These are phyloP conservation scores for Parietichytrium sp. DNA, from an alignment of 108 stramenopile genomes.

Conservation along the genomic window DNA sequence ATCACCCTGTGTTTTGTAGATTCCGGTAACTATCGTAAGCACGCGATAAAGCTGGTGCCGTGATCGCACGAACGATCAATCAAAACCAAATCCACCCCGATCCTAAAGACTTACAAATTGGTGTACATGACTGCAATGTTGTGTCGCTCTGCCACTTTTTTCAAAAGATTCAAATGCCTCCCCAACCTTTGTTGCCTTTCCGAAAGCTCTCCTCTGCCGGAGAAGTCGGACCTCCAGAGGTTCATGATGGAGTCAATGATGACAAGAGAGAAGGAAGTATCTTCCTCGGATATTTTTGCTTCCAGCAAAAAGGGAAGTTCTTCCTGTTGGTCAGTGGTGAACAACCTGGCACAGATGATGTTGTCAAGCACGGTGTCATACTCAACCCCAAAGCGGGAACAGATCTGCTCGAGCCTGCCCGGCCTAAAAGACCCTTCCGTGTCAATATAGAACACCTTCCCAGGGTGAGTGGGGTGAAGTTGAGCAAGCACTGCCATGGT, in stretches of 20 bases:
- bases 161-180: slow-evolving; percentile 60
- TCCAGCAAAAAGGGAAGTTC: neutral
- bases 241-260: slow-evolving; percentile 65
- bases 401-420: slow-evolving; percentile 61
- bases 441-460: slow-evolving; percentile 97
- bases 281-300: neutral
- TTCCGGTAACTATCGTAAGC: too few relatives aligned
- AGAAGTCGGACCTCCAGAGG: slow-evolving; percentile 55
- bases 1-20: slow-evolving; percentile 28
- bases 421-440: slow-evolving; percentile 83
- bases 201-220: slow-evolving; percentile 59
- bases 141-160: slow-evolving; percentile 54
- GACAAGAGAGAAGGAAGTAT: slow-evolving; percentile 51
- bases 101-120: slow-evolving; percentile 45
- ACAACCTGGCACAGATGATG: slow-evolving; percentile 43
- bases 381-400: slow-evolving; percentile 61
- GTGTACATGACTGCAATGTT: slow-evolving; percentile 60
- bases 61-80: too few relatives aligned
- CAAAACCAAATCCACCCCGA: too few relatives aligned
- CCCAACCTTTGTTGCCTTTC: slow-evolving; percentile 66
- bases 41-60: too few relatives aligned
- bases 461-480: slow-evolving; percentile 51
- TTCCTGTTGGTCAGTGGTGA: slow-evolving; percentile 49
- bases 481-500: slow-evolving; percentile 61
- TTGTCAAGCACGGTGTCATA: slow-evolving; percentile 57